Evolutionary conservation across 164 flowering plant genomes (phyloP).

Genomic region (Aristolochia fimbriata): DNA sequence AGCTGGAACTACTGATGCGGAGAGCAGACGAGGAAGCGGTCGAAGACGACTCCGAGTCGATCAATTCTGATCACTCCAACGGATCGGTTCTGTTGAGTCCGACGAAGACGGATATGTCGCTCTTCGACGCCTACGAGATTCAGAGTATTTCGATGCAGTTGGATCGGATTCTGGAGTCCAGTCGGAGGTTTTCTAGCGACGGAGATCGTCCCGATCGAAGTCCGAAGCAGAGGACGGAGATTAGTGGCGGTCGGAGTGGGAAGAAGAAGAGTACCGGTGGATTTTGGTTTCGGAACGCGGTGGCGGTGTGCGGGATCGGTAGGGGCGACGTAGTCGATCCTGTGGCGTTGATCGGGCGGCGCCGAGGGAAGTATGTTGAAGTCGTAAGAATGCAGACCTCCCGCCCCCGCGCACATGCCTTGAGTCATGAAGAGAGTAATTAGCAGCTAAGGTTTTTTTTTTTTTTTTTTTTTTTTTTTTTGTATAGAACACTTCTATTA

Average conservation of each 20-base stretch:
- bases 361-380: slow-evolving; percentile 1
- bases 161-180: slow-evolving; percentile 21
- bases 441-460: too few species aligned
- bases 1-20: slow-evolving; percentile 33
- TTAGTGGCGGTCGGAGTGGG: background rate
- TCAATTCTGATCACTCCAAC: too few species aligned
- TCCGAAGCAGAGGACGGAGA: background rate
- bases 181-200: background rate
- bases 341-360: slow-evolving; percentile 8
- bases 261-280: slow-evolving; percentile 8
- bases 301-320: slow-evolving; percentile 22
- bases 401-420: too few species aligned
- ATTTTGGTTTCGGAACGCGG: slow-evolving; percentile 22
- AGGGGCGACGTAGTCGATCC: slow-evolving; percentile 16
- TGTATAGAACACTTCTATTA: background rate
- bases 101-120: slow-evolving; percentile 14
- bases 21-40: background rate
- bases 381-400: background rate
- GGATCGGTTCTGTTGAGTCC: slow-evolving; percentile 3
- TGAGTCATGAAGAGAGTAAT: background rate
- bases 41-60: background rate
- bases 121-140: slow-evolving; percentile 45
- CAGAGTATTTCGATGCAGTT: slow-evolving; percentile 34
- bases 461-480: background rate
- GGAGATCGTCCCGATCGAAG: background rate